Evolutionary conservation across 805 yeast species (phyloP).

Genomic region (Danielia oregonensis): DNA sequence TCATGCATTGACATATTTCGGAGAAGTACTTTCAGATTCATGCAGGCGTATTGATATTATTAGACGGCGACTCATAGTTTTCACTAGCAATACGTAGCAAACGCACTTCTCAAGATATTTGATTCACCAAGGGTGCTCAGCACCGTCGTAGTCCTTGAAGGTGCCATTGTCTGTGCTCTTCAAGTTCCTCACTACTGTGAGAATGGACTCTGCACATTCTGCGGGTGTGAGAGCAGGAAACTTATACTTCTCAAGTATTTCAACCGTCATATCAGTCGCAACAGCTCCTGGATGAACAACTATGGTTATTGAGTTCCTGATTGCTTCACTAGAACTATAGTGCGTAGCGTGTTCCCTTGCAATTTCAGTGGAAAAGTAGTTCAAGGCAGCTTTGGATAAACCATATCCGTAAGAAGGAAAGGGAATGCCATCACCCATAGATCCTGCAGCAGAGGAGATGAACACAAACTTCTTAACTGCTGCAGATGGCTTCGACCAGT

Average conservation of each 20-base stretch:
- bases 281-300: conserved; percentile 40
- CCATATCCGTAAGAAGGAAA: conserved; percentile 26
- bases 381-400: conserved; percentile 35
- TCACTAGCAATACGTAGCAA: too few species aligned
- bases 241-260: neutral
- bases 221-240: conserved; percentile 16
- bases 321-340: neutral
- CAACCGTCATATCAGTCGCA: conserved; percentile 24
- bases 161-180: conserved; percentile 22
- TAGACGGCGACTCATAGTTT: too few species aligned
- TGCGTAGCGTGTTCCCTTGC: neutral
- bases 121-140: too few species aligned
- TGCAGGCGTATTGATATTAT: too few species aligned
- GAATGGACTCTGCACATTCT: conserved; percentile 16
- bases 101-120: too few species aligned
- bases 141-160: conserved; percentile 6
- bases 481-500: too few species aligned
- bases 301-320: conserved; percentile 4
- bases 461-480: conserved; percentile 23
- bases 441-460: conserved; percentile 22
- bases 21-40: too few species aligned
- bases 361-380: conserved; percentile 23
- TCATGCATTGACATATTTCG: too few species aligned
- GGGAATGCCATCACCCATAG: conserved; percentile 3
- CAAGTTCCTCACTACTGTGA: conserved; percentile 15